Evolutionary conservation across 139 green algal species (phyloP).

Genomic region (Chlorella ohadii): DNA sequence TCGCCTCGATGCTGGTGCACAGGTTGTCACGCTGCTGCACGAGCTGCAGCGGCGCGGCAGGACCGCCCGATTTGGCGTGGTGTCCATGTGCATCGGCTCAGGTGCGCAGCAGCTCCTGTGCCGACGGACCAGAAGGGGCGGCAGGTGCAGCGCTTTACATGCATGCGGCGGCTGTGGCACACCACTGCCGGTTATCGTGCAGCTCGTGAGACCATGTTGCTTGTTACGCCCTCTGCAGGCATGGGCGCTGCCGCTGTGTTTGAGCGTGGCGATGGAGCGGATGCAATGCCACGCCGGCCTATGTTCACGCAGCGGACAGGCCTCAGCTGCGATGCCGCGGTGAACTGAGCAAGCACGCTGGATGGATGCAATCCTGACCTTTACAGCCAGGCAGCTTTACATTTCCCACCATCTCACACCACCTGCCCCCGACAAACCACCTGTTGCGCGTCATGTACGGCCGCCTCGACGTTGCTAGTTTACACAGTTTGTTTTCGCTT

Average conservation of each 20-base stretch:
- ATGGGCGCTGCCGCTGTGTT: conserved; percentile 95
- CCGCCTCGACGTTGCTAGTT: no score
- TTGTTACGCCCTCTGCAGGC: conserved; percentile 53
- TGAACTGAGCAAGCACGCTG: no score
- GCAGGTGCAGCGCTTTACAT: not conserved
- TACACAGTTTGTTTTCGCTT: no score
- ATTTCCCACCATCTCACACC: no score
- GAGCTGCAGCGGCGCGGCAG: conserved; percentile 93
- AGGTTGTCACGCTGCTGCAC: conserved; percentile 95
- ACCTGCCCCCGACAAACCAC: no score
- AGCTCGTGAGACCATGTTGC: no score
- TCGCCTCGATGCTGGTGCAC: not conserved
- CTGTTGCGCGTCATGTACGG: no score
- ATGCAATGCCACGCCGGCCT: not conserved
- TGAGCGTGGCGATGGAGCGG: conserved; percentile 59
- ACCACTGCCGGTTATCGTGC: no score
- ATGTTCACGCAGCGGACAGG: not conserved
- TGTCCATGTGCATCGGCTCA: conserved; percentile 98
- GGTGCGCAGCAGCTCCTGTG: not conserved
- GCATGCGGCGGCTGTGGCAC: not conserved
- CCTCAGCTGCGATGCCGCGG: no score
- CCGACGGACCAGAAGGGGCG: not conserved
- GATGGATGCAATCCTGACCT: no score
- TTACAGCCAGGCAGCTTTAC: no score
- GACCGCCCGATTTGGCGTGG: conserved; percentile 90